phyloP scores from a whole-genome alignment of 805 yeast species.

The Lipomyces oligophaga region DNA sequence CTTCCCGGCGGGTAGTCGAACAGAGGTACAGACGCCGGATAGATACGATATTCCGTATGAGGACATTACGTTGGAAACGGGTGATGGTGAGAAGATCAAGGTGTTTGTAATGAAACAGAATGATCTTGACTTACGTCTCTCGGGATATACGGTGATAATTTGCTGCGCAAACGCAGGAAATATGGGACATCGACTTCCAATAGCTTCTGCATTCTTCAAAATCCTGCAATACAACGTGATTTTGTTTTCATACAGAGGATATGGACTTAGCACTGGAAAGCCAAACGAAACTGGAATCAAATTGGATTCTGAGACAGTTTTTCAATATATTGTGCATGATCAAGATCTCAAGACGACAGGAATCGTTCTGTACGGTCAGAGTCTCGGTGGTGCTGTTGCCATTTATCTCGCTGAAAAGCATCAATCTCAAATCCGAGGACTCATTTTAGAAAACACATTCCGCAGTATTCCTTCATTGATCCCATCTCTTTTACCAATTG shows the following conservation, averaged over 20 bases:
- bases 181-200: conserved; percentile 84
- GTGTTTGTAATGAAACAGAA: conserved; percentile 51
- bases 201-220: conserved; percentile 62
- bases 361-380: conserved; percentile 75
- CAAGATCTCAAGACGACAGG: conserved; percentile 50
- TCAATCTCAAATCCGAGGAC: conserved; percentile 51
- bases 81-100: conserved; percentile 66
- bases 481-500: conserved; percentile 59
- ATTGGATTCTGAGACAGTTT: conserved; percentile 70
- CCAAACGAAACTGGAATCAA: conserved; percentile 79
- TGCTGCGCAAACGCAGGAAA: conserved; percentile 94
- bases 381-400: conserved; percentile 94
- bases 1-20: conserved; percentile 67
- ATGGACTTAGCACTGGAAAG: conserved; percentile 45
- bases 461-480: conserved; percentile 66
- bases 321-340: conserved; percentile 55
- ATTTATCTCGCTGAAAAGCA: conserved; percentile 63
- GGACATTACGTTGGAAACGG: conserved; percentile 55
- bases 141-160: conserved; percentile 59
- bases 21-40: conserved; percentile 71
- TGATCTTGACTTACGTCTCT: conserved; percentile 11
- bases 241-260: conserved; percentile 81
- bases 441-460: conserved; percentile 85
- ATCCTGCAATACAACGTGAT: conserved; percentile 38
- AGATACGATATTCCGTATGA: conserved; percentile 63